phyloP scores from a whole-genome alignment of 306 rosid genomes.

The Herpetospermum pedunculosum region DNA sequence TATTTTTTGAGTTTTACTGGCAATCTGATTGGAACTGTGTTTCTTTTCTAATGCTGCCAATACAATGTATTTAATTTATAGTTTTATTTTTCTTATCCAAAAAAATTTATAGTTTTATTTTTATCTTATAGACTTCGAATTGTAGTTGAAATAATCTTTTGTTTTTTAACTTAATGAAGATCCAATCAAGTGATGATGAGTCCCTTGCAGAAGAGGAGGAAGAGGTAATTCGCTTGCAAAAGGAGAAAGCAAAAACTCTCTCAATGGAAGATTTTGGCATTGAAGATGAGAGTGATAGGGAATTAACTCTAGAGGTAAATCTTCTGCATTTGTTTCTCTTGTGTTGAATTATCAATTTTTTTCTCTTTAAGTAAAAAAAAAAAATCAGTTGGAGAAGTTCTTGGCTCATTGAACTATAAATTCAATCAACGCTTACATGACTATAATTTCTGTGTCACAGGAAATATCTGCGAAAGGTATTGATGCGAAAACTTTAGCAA shows the following conservation, averaged over 20 bases:
- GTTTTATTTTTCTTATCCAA: too few relatives aligned
- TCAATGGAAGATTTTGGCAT: constrained; percentile 63
- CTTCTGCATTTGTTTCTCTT: neutral
- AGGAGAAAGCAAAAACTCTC: constrained; percentile 36
- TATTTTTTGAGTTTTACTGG: neutral
- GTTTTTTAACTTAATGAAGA: constrained; percentile 22
- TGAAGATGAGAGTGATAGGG: constrained; percentile 32
- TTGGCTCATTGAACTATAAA: neutral
- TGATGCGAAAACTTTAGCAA: constrained; percentile 8
- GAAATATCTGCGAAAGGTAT: constrained; percentile 39
- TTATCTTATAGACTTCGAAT: constrained; percentile 6
- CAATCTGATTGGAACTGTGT: neutral
- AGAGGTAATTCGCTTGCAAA: constrained; percentile 40
- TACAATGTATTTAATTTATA: neutral
- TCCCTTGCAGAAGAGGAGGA: constrained; percentile 67
- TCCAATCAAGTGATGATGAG: constrained; percentile 68
- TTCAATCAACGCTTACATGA: neutral
- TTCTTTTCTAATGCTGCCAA: neutral
- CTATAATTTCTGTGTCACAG: constrained; percentile 20
- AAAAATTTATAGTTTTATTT: neutral
- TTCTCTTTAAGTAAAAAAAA: neutral
- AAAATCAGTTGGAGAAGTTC: neutral
- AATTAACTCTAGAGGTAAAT: constrained; percentile 46
- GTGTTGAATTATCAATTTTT: neutral
- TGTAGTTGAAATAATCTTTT: neutral